A percentile compares a stretch with the other conserved stretches of the same genome.
These are phyloP conservation scores for Corylus avellana DNA, from an alignment of 306 rosid genomes.

Conservation along the genomic window DNA sequence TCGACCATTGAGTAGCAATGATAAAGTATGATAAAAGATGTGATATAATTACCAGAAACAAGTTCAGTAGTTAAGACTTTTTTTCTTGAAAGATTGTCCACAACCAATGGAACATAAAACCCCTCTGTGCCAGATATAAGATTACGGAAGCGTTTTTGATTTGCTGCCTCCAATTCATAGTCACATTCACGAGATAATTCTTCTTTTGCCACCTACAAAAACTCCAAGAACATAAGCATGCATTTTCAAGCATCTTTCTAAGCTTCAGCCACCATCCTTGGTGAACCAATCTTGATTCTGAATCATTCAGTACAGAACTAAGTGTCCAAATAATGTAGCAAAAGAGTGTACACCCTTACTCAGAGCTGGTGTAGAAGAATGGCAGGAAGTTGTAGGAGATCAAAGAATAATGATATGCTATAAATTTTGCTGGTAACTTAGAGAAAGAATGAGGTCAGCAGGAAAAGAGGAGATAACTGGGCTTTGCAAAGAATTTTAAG, in stretches of 20 bases:
- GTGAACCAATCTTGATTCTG: neutral
- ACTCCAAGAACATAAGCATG: conserved; percentile 24
- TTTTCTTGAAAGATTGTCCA: conserved; percentile 75
- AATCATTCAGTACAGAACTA: neutral
- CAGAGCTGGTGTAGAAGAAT: conserved; percentile 10
- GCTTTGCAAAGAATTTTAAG: conserved; percentile 13
- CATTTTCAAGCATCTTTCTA: conserved; percentile 24
- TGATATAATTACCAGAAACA: conserved; percentile 57
- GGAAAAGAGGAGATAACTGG: conserved; percentile 21
- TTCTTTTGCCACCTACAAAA: conserved; percentile 84
- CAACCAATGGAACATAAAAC: conserved; percentile 79
- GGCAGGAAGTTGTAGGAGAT: neutral
- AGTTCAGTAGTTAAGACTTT: conserved; percentile 85
- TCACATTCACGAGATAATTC: conserved; percentile 90
- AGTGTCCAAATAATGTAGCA: conserved; percentile 11
- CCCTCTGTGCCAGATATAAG: conserved; percentile 58
- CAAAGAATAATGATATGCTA: conserved; percentile 22
- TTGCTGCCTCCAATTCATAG: conserved; percentile 85
- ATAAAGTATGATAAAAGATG: conserved; percentile 17
- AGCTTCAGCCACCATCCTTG: conserved; percentile 20
- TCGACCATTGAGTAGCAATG: neutral
- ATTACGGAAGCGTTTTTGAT: conserved; percentile 73
- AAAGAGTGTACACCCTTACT: neutral
- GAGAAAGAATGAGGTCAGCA: conserved; percentile 5
- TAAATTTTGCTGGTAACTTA: conserved; percentile 11